Conservation (phyloP, 371 early-diverging fungal genomes). For the Mortierella sp. region DNA sequence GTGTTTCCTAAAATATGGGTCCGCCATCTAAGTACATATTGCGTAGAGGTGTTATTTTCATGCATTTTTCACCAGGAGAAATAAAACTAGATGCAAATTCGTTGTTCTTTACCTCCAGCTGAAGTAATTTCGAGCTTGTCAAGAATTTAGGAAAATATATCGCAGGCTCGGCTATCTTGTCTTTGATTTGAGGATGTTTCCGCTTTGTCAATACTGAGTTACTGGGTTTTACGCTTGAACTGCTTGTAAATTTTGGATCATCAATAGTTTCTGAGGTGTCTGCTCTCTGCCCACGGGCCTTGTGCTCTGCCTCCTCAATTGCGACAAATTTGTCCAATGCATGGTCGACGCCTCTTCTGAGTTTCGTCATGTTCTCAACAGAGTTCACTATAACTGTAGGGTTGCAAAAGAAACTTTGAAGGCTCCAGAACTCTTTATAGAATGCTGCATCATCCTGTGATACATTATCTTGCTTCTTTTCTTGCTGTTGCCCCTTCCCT, state of each 20-base stretch:
- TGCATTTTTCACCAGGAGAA: too few species aligned
- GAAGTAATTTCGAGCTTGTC: slow-evolving; percentile 77
- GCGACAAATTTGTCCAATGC: slow-evolving; percentile 28
- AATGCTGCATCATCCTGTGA: slow-evolving; percentile 33
- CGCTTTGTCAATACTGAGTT: slow-evolving; percentile 12
- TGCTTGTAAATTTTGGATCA: slow-evolving; percentile 2
- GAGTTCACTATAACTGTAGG: slow-evolving; percentile 28
- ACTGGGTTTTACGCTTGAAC: not conserved
- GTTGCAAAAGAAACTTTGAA: slow-evolving; percentile 47
- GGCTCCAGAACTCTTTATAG: slow-evolving; percentile 50
- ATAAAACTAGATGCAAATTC: too few species aligned
- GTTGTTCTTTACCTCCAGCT: slow-evolving; percentile 68
- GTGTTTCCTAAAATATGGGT: slow-evolving; percentile 80
- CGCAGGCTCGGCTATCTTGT: slow-evolving; percentile 49
- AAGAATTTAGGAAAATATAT: slow-evolving; percentile 81
- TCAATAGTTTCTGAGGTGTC: slow-evolving; percentile 22
- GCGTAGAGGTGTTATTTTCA: not conserved
- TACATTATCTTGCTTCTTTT: not conserved
- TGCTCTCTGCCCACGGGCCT: slow-evolving; percentile 53
- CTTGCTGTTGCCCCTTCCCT: not conserved
- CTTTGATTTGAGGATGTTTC: slow-evolving; percentile 27
- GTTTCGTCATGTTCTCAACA: slow-evolving; percentile 17
- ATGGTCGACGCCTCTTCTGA: slow-evolving; percentile 24
- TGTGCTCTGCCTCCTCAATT: slow-evolving; percentile 56
- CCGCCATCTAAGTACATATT: slow-evolving; percentile 62